Evolutionary conservation across 2,329 filamentous ascomycete genomes (phyloP).

Genomic region (Seiridium cupressi): DNA sequence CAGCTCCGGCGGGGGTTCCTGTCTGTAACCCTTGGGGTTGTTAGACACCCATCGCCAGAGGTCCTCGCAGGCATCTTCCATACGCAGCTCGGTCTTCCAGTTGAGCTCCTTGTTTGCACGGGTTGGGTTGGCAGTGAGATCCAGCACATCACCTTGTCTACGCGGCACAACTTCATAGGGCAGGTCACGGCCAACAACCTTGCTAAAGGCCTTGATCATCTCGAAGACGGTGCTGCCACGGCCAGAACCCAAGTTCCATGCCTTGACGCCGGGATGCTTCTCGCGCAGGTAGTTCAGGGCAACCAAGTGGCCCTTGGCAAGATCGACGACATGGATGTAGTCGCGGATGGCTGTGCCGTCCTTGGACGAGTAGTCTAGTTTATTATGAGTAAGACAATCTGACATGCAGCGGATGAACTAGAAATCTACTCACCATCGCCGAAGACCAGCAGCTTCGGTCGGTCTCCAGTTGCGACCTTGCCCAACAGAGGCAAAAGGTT

Average conservation of each 20-base stretch:
- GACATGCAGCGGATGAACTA: not conserved
- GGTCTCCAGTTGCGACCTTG: conserved; percentile 92
- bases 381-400: not conserved
- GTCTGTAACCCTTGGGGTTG: conserved; percentile 92
- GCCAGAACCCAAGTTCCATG: conserved; percentile 95
- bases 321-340: conserved; percentile 95
- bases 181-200: conserved; percentile 80
- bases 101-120: conserved; percentile 84
- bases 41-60: conserved; percentile 97
- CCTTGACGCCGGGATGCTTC: conserved; percentile 82
- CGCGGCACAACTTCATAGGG: conserved; percentile 83
- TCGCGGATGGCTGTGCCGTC: conserved; percentile 95
- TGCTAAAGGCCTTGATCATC: conserved; percentile 92
- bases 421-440: conserved; percentile 70
- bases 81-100: conserved; percentile 87
- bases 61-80: conserved; percentile 92
- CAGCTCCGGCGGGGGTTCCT: conserved; percentile 83
- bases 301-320: conserved; percentile 80
- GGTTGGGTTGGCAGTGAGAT: conserved; percentile 88
- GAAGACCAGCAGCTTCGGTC: conserved; percentile 92
- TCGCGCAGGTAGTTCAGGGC: conserved; percentile 88
- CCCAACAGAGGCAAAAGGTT: conserved; percentile 93
- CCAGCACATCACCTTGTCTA: conserved; percentile 84
- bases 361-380: conserved; percentile 79
- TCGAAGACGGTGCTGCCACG: conserved; percentile 95